Percentiles rank a stretch among this genome's conserved stretches.
Conservation (phyloP, 805 yeast species). For the Kluyveromyces dobzhanskii region DNA sequence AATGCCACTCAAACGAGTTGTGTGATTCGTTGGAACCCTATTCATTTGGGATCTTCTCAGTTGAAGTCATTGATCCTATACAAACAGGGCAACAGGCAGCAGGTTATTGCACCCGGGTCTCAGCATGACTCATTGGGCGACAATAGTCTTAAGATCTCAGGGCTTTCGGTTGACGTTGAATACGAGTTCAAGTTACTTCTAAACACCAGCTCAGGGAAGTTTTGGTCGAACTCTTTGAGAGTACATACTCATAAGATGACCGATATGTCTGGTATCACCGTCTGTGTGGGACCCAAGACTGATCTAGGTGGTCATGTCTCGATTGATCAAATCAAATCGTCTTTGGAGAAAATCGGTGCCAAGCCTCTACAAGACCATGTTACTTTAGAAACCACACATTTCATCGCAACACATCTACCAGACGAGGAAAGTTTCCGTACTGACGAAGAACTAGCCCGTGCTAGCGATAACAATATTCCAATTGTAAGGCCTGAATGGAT, state of each 20-base stretch:
- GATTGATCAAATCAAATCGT: conserved; percentile 48
- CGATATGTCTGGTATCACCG: conserved; percentile 84
- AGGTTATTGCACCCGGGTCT: conserved; percentile 77
- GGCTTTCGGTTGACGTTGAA: conserved; percentile 77
- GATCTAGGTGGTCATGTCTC: conserved; percentile 38
- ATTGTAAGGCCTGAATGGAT: conserved; percentile 96
- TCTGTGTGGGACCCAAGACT: conserved; percentile 78
- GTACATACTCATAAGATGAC: conserved; percentile 93
- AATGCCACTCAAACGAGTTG: conserved; percentile 92
- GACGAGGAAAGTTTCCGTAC: conserved; percentile 10
- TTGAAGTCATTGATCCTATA: conserved; percentile 69
- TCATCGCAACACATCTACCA: conserved; percentile 40
- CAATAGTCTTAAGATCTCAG: conserved; percentile 80
- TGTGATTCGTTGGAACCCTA: conserved; percentile 88
- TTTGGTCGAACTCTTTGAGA: conserved; percentile 54
- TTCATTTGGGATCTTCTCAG: conserved; percentile 75
- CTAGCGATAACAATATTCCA: conserved; percentile 81
- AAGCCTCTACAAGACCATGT: conserved; percentile 67
- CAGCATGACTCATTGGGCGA: conserved; percentile 25
- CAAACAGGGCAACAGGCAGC: conserved; percentile 53
- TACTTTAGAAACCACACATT: conserved; percentile 89
- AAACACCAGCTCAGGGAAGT: conserved; percentile 86
- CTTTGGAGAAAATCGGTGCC: conserved; percentile 71
- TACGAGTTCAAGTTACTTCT: conserved; percentile 74
- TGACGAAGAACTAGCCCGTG: conserved; percentile 57